These are phyloP conservation scores for Apiotrichum gracile DNA, from an alignment of 1,284 basidiomycete species.

Conservation along the genomic window DNA sequence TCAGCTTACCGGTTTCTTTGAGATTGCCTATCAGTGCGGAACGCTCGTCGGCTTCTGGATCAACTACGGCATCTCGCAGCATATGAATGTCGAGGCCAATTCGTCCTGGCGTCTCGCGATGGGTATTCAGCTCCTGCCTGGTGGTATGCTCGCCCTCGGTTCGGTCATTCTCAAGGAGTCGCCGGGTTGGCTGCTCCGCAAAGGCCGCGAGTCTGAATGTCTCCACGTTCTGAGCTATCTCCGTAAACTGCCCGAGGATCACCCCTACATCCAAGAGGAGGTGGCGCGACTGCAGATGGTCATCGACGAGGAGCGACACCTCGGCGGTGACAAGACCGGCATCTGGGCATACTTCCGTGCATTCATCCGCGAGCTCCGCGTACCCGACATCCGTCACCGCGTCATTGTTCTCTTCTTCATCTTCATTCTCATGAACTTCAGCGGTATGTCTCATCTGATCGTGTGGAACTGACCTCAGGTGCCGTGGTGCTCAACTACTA, in stretches of 20 bases:
- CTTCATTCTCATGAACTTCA: constrained; percentile 12
- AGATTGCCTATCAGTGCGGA: constrained; percentile 46
- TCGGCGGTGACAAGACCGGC: constrained; percentile 9
- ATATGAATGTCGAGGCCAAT: constrained; percentile 38
- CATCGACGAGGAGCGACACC: constrained; percentile 29
- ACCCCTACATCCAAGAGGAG: constrained; percentile 43
- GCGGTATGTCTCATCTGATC: too few relatives aligned
- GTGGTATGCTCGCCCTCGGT: constrained; percentile 49
- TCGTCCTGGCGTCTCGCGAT: constrained; percentile 51
- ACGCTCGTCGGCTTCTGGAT: constrained; percentile 50
- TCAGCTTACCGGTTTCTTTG: constrained; percentile 52
- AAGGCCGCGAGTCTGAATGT: constrained; percentile 47
- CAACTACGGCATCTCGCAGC: constrained; percentile 49
- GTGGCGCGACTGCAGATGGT: constrained; percentile 22
- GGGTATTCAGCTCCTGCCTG: constrained; percentile 54
- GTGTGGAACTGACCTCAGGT: too few relatives aligned
- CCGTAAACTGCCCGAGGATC: constrained; percentile 46
- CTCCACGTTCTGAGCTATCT: constrained; percentile 48
- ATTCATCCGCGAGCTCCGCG: background rate
- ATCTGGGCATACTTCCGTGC: constrained; percentile 4
- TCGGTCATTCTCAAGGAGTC: constrained; percentile 52
- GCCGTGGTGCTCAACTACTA: constrained; percentile 23
- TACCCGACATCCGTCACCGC: constrained; percentile 6
- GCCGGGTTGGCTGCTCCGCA: constrained; percentile 52
- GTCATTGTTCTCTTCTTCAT: constrained; percentile 5